phyloP scores from a whole-genome alignment of 2,329 filamentous ascomycete species.

The Emericellopsis atlantica region DNA sequence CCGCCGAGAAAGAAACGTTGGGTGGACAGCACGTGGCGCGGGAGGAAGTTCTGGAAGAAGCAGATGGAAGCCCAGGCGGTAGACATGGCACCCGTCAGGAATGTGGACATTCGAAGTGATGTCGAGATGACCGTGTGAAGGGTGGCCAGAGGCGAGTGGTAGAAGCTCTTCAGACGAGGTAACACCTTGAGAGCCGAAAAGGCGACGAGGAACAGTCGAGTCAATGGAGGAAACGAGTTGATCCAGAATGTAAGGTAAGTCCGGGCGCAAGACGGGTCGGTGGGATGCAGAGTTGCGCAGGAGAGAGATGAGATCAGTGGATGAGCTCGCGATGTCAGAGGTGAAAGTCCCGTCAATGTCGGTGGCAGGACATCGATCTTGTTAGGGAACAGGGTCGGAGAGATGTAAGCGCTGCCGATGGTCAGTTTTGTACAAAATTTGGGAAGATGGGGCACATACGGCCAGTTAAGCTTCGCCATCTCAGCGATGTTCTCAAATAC shows the following conservation, averaged over 20 bases:
- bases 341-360: slow-evolving; percentile 55
- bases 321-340: slow-evolving; percentile 74
- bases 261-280: slow-evolving; percentile 75
- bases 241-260: slow-evolving; percentile 85
- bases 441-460: slow-evolving; percentile 38
- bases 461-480: slow-evolving; percentile 76
- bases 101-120: slow-evolving; percentile 63
- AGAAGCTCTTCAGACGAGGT: slow-evolving; percentile 53
- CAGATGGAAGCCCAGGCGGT: slow-evolving; percentile 84
- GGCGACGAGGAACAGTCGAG: slow-evolving; percentile 64
- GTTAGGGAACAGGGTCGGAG: slow-evolving; percentile 74
- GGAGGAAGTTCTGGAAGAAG: slow-evolving; percentile 71
- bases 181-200: slow-evolving; percentile 58
- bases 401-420: slow-evolving; percentile 53
- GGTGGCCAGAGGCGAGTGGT: slow-evolving; percentile 55
- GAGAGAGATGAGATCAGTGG: slow-evolving; percentile 76
- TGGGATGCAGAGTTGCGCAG: slow-evolving; percentile 80
- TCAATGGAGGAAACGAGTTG: slow-evolving; percentile 64
- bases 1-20: slow-evolving; percentile 87
- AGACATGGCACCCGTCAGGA: slow-evolving; percentile 67
- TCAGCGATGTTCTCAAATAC: slow-evolving; percentile 71
- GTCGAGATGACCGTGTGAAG: slow-evolving; percentile 53
- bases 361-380: slow-evolving; percentile 51
- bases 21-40: slow-evolving; percentile 60
- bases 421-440: slow-evolving; percentile 1